phyloP scores from a whole-genome alignment of 2,329 filamentous ascomycete species.

The Colletotrichum tabaci region DNA sequence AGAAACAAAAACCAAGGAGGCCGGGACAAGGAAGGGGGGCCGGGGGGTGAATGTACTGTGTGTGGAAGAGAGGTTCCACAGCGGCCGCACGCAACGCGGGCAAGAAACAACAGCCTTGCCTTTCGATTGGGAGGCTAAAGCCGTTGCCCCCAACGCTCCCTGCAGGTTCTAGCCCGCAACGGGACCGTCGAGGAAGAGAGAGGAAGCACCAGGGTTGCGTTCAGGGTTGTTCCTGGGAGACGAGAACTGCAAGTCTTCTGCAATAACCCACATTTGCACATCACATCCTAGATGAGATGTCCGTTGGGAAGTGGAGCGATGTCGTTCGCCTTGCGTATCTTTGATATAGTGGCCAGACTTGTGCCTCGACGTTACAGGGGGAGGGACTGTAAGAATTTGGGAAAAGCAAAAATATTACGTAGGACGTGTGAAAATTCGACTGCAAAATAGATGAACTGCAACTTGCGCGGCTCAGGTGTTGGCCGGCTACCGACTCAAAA shows the following conservation, averaged over 20 bases:
- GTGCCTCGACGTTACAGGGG: neutral
- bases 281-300: conserved; percentile 11
- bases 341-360: neutral
- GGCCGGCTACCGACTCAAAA: neutral
- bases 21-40: conserved; percentile 15
- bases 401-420: conserved; percentile 3
- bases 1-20: neutral
- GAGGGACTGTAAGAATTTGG: neutral
- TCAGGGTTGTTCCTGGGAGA: conserved; percentile 32
- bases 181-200: conserved; percentile 1
- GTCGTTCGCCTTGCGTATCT: conserved; percentile 23
- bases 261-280: conserved; percentile 17
- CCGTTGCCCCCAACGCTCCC: conserved; percentile 11
- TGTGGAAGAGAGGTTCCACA: conserved; percentile 49
- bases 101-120: conserved; percentile 27
- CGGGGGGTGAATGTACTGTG: neutral
- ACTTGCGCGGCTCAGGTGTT: neutral
- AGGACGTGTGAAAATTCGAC: neutral
- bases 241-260: conserved; percentile 31
- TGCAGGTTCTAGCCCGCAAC: conserved; percentile 18
- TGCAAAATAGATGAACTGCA: conserved; percentile 3
- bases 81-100: conserved; percentile 53
- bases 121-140: conserved; percentile 31
- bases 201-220: conserved; percentile 9
- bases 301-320: conserved; percentile 25